These are phyloP conservation scores for Durusdinium trenchii DNA, from an alignment of 73 alveolate genomes.

Conservation along the genomic window DNA sequence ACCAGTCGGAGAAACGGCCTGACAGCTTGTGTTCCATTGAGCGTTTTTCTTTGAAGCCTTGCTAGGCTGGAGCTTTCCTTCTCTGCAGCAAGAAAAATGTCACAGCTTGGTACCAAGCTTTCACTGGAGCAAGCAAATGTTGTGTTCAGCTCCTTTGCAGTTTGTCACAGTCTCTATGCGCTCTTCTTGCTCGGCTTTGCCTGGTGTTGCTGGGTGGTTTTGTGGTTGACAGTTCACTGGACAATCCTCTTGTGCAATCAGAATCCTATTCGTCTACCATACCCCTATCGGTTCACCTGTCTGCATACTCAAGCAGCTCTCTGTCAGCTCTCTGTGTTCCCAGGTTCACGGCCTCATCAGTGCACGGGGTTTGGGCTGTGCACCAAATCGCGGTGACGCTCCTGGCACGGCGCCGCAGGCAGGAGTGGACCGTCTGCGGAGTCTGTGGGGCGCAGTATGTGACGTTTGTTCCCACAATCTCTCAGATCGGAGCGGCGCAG, in stretches of 20 bases:
- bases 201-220: neutral
- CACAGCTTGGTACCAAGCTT: conserved; percentile 3
- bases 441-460: no score
- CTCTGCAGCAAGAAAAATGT: conserved; percentile 65
- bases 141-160: neutral
- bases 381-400: conserved; percentile 92
- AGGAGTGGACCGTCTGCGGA: no score
- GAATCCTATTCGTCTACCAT: neutral
- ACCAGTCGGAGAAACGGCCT: no score
- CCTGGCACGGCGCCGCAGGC: conserved; percentile 77
- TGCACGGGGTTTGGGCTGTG: conserved; percentile 89
- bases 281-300: neutral
- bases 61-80: conserved; percentile 82
- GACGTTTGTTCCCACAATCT: no score
- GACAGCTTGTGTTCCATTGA: neutral
- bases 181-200: no score
- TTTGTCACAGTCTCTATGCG: neutral
- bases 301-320: neutral
- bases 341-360: conserved; percentile 86
- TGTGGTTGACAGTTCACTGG: neutral
- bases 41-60: neutral
- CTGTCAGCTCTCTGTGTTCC: neutral
- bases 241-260: neutral
- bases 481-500: no score
- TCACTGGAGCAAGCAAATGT: neutral